Evolutionary conservation across 192 early-diverging fungal genomes (phyloP), one percentile per base, ranked within the genome.

Genomic region (Coemansia sp.): DNA sequence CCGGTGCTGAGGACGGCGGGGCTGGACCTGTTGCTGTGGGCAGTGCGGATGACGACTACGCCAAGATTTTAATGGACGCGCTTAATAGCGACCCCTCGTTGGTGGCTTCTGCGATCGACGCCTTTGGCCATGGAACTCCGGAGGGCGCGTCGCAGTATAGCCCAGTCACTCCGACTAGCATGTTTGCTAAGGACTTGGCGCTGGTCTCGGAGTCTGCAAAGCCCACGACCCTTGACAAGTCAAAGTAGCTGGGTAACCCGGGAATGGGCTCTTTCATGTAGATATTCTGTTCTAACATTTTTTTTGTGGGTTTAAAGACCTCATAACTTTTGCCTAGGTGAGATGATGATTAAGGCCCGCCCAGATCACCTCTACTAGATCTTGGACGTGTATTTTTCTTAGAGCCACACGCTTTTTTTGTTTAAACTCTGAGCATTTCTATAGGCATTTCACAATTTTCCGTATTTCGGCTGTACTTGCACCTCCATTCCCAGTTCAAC

Each of bases 21-120:
- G 26, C 36, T n/a, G 56, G 33, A n/a, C 7, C 7, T 20, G 34
- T 11, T 21, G 33, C 18, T 36, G 18, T 9, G 21, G 34, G 34
- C 35, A 58, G 20, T 36, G 31, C 20, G 4, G 57, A 41, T 18
- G n/a, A 34, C 43, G 61, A 67, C 23, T 64, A 59, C 16, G 33
- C 71, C 13, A 60, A 47, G 53, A 48, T 69, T 7, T 37, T 69
- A 1, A 10, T 69, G 53, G 61, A 63, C 6, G 61, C 68, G 9
- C 53, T 69, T n/a, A 43, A 37, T 11, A 21, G 56, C 31, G 34
- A 58, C 56, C 34, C 56, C 11, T 33, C 18, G 20, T 21, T 14
- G 2, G 20, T 23, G 56, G 8, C 56, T 7, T 34, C 56, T 58
- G 34, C 56, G 14, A 36, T 34, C 18, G 14, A 33, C 28, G 56